Conservation (phyloP, 495 filamentous ascomycete genomes). For the Staphylotrichum longicolle region DNA sequence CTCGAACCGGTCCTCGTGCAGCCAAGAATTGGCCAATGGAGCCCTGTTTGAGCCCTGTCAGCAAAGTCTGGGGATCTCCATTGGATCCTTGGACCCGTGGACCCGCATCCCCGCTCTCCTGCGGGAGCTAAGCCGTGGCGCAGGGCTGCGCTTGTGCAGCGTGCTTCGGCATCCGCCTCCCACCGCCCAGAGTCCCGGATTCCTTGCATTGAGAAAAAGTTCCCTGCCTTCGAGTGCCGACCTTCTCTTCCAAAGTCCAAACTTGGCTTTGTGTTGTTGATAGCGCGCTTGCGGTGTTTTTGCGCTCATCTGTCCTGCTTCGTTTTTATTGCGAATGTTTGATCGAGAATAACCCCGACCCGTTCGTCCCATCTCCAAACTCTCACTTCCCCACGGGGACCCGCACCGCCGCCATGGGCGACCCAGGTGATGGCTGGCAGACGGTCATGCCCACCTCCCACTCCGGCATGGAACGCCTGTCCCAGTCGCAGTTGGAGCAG, state of each 20-base stretch:
- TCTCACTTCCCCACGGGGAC: constrained; percentile 12
- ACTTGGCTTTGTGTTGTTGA: background rate
- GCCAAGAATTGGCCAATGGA: constrained; percentile 20
- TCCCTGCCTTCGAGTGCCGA: background rate
- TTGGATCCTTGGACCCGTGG: background rate
- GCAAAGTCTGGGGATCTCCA: background rate
- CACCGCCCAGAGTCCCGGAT: background rate
- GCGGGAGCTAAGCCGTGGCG: constrained; percentile 16
- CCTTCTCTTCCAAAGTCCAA: background rate
- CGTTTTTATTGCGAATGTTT: background rate
- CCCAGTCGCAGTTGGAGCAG: constrained; percentile 30
- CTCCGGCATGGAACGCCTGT: constrained; percentile 32
- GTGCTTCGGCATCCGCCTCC: constrained; percentile 9
- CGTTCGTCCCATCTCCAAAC: constrained; percentile 13
- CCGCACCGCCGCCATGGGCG: constrained; percentile 30
- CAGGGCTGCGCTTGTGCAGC: constrained; percentile 20
- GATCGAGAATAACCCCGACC: background rate
- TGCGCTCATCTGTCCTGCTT: background rate
- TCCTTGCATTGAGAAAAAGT: constrained; percentile 4
- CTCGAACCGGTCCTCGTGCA: too few species aligned
- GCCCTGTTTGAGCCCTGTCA: background rate
- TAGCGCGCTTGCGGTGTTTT: background rate
- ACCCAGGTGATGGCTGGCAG: constrained; percentile 33
- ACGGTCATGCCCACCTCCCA: constrained; percentile 36
- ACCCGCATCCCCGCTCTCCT: constrained; percentile 16